Conservation (phyloP, 768 basidiomycete genomes). For the Naganishia randhawae region DNA sequence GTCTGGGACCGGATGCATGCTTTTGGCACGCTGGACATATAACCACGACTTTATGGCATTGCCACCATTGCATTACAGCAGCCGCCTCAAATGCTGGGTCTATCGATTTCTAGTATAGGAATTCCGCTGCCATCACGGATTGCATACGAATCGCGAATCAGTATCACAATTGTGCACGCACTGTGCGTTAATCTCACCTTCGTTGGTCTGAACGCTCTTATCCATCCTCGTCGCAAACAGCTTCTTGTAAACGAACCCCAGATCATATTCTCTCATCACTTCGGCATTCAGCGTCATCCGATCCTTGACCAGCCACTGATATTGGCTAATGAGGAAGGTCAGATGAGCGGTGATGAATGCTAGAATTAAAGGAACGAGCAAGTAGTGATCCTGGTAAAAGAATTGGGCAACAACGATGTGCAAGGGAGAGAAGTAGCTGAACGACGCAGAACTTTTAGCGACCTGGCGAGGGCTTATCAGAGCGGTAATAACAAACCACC, state of each 20-base stretch:
- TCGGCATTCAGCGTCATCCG: slow-evolving; percentile 44
- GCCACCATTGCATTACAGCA: background rate
- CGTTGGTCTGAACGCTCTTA: slow-evolving; percentile 42
- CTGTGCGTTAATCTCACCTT: slow-evolving; percentile 33
- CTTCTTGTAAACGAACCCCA: slow-evolving; percentile 47
- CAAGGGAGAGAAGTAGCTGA: slow-evolving; percentile 43
- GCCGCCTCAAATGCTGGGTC: background rate
- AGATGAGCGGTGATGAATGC: slow-evolving; percentile 30
- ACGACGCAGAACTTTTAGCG: no score
- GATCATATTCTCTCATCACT: slow-evolving; percentile 50
- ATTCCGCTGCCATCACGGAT: no score
- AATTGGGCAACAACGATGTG: slow-evolving; percentile 40
- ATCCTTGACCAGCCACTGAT: slow-evolving; percentile 45
- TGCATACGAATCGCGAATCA: no score
- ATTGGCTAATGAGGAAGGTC: slow-evolving; percentile 38
- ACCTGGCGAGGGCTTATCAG: no score
- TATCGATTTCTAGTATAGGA: background rate
- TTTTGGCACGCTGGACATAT: no score
- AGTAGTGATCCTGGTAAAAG: slow-evolving; percentile 37
- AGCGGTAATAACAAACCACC: slow-evolving; percentile 25
- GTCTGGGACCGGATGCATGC: no score
- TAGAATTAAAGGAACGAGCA: slow-evolving; percentile 31
- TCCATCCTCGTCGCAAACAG: slow-evolving; percentile 44
- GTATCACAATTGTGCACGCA: no score
- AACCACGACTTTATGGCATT: no score